Conservation (phyloP, 2,329 filamentous ascomycete genomes). For the Teratosphaeria pseudoeucalypti region DNA sequence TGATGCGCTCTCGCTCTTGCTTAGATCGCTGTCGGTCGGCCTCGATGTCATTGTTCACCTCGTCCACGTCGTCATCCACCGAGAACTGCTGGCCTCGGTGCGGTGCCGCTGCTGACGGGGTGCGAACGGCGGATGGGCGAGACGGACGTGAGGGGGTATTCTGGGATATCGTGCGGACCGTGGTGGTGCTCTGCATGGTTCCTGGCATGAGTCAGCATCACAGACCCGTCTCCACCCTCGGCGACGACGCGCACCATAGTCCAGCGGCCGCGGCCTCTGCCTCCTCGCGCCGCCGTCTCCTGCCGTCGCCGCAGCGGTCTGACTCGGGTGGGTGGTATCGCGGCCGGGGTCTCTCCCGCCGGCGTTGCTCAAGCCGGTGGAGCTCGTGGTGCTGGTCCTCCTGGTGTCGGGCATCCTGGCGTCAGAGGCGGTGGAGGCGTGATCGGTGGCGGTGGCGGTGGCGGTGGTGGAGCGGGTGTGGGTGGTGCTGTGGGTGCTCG, state of each 20-base stretch:
- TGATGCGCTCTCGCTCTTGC: constrained; percentile 10
- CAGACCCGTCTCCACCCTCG: background rate
- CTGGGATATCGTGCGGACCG: background rate
- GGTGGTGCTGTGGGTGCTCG: background rate
- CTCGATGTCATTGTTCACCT: constrained; percentile 62
- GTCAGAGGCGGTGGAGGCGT: background rate
- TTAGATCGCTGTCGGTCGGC: constrained; percentile 24
- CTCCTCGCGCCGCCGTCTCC: constrained; percentile 6
- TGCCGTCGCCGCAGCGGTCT: constrained; percentile 13
- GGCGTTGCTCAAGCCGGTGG: constrained; percentile 2
- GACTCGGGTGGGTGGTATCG: constrained; percentile 18
- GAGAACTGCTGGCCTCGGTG: constrained; percentile 81
- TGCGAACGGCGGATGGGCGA: constrained; percentile 55
- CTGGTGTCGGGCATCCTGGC: constrained; percentile 4
- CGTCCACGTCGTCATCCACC: constrained; percentile 74
- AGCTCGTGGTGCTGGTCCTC: constrained; percentile 7
- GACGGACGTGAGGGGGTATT: background rate
- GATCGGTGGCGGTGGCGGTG: background rate
- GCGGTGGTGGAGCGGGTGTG: background rate
- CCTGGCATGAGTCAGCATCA: background rate
- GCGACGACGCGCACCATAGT: constrained; percentile 15
- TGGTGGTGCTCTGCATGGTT: background rate
- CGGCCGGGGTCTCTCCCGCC: constrained; percentile 4
- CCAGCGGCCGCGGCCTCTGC: constrained; percentile 15
- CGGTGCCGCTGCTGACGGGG: constrained; percentile 64